A percentile compares a stretch with the other conserved stretches of the same genome.
Evolutionary conservation across 2,329 filamentous ascomycete species (phyloP).

Genomic region (Penicillium decumbens): DNA sequence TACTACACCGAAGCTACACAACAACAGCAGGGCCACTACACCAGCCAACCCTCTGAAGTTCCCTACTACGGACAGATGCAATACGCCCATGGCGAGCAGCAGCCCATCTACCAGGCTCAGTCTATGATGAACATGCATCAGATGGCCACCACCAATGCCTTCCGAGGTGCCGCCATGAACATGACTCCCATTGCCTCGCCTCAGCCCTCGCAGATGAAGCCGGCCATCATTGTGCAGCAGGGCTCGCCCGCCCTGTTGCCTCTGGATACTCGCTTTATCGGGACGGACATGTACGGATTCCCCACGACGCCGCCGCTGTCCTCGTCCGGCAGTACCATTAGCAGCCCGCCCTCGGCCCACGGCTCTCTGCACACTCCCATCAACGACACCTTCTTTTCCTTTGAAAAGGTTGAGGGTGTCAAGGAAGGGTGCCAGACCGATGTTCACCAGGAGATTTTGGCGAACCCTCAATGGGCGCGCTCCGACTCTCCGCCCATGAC

Average conservation of each 20-base stretch:
- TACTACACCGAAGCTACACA: conserved; percentile 73
- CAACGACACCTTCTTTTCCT: conserved; percentile 70
- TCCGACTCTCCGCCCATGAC: conserved; percentile 81
- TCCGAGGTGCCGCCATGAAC: conserved; percentile 37
- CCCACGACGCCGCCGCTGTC: conserved; percentile 86
- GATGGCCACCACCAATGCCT: conserved; percentile 41
- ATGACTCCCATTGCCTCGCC: conserved; percentile 71
- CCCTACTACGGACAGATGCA: conserved; percentile 43
- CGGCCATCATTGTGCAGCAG: conserved; percentile 63
- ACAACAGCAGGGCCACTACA: conserved; percentile 70
- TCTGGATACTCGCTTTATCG: conserved; percentile 69
- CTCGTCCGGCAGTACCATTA: conserved; percentile 74
- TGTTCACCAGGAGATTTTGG: conserved; percentile 66
- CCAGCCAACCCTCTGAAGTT: conserved; percentile 55
- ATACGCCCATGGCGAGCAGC: conserved; percentile 30
- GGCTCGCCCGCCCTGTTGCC: conserved; percentile 53
- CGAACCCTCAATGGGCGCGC: conserved; percentile 69
- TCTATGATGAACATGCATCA: conserved; percentile 45
- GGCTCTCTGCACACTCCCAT: conserved; percentile 78
- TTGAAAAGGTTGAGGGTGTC: conserved; percentile 62
- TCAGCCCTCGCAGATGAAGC: conserved; percentile 68
- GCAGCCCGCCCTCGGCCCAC: conserved; percentile 72
- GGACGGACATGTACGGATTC: conserved; percentile 62
- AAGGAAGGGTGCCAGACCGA: conserved; percentile 70
- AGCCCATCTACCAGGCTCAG: conserved; percentile 38